Base-by-base conservation (phyloP, 768 basidiomycete species). In the Calocybe gangraenosa region DNA sequence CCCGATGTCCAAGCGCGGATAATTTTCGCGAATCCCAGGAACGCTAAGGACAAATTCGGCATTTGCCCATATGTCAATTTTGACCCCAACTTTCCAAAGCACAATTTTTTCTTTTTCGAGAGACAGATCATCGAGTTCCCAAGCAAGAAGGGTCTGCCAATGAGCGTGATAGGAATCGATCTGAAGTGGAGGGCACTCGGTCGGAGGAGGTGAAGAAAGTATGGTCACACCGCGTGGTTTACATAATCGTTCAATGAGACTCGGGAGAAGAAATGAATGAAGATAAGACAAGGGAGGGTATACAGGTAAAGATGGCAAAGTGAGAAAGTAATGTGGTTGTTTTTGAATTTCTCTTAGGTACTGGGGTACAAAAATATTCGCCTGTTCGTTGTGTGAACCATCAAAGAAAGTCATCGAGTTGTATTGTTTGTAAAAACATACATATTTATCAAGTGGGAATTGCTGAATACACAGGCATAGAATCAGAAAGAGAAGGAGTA, bases 331-430 rank as follows among this genome's bases (percentile, higher is more conserved):
- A 55, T 76, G 72, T 36, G 64, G 54, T 59, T 68, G 65, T 48
- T 61, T 70, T 65, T 77, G 74, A 23, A 77, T 70, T 49, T 72
- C 69, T 65, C 66, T 66, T 47, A 77, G 64, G 59, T 71, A 75
- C 53, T 71, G 66, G 33, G 73, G 75, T 46, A 74, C 59, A 56
- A 73, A 77, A 34, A 65, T 60, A 35, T 74, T 70, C 49, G 75
- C 75, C 74, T 77, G 42, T 20, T 28, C 33, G 19, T 42, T 28
- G 30, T 36, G 25, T n/a, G 25, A 28, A 15, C 13, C 7, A 25
- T 53, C 25, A 40, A 30, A 28, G 42, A 37, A 15, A 23, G 9
- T 28, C 5, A 15, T 17, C 37, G 3, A 37, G 39, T 10, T 13
- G 7, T 37, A 13, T 21, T 21, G 2, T 40, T 28, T 1, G 1